Evolutionary conservation across 768 basidiomycete species (phyloP).

Genomic region (Mycena olivaceomarginata): DNA sequence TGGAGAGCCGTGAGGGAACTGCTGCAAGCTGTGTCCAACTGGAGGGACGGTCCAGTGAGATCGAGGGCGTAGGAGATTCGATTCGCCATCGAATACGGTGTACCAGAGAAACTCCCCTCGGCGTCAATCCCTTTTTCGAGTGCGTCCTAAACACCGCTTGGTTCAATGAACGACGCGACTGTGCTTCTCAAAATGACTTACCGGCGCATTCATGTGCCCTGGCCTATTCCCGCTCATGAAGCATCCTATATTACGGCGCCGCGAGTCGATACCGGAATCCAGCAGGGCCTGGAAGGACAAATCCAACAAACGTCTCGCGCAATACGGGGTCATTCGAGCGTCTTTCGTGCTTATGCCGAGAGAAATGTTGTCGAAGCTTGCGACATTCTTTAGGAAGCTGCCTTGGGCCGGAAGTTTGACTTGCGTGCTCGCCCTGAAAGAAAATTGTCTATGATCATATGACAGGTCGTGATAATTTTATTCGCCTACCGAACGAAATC

Average conservation of each 20-base stretch:
- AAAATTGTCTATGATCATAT: slow-evolving; percentile 13
- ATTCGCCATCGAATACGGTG: slow-evolving; percentile 53
- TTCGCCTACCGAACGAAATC: slow-evolving; percentile 20
- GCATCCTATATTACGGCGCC: slow-evolving; percentile 30
- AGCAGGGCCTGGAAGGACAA: slow-evolving; percentile 26
- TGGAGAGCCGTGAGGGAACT: slow-evolving; percentile 61
- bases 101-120: slow-evolving; percentile 31
- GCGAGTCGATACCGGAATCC: slow-evolving; percentile 33
- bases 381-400: slow-evolving; percentile 24
- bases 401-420: slow-evolving; percentile 32
- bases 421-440: slow-evolving; percentile 15
- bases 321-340: slow-evolving; percentile 32
- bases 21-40: slow-evolving; percentile 62
- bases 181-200: background rate
- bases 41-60: slow-evolving; percentile 57
- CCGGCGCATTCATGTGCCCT: slow-evolving; percentile 14
- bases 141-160: slow-evolving; percentile 20
- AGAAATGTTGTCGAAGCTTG: slow-evolving; percentile 34
- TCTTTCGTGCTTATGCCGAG: slow-evolving; percentile 31
- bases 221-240: slow-evolving; percentile 35
- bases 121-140: slow-evolving; percentile 13
- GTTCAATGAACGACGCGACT: slow-evolving; percentile 14
- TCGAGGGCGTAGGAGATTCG: slow-evolving; percentile 55
- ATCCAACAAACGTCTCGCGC: slow-evolving; percentile 31
- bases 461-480: slow-evolving; percentile 16